phyloP scores from a whole-genome alignment of 2,329 filamentous ascomycete species.

The Aspergillus quadrilineatus region DNA sequence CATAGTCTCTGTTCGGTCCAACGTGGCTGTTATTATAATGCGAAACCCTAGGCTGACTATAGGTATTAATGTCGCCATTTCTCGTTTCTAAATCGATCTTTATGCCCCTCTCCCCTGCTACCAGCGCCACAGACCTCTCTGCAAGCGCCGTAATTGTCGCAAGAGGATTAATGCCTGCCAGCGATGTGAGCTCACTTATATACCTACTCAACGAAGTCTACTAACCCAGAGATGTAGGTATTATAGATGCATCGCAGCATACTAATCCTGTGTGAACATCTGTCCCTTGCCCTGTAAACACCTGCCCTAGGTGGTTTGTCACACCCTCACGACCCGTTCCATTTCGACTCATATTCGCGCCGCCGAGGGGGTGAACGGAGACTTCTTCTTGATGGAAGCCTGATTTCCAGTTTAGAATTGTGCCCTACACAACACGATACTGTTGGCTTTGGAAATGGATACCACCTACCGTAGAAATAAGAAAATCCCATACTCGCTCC shows the following conservation, averaged over 20 bases:
- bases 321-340: slow-evolving; percentile 58
- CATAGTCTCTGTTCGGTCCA: neutral
- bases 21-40: neutral
- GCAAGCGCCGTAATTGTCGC: slow-evolving; percentile 69
- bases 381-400: slow-evolving; percentile 11
- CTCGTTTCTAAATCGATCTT: slow-evolving; percentile 39
- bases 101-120: slow-evolving; percentile 39
- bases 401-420: neutral
- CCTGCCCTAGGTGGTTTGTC: slow-evolving; percentile 61
- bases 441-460: no score
- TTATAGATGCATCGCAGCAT: slow-evolving; percentile 61
- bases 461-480: neutral
- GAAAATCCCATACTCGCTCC: slow-evolving; percentile 44
- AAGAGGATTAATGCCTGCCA: slow-evolving; percentile 59
- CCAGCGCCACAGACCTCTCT: slow-evolving; percentile 60
- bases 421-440: no score
- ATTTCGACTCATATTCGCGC: slow-evolving; percentile 58
- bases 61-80: slow-evolving; percentile 7
- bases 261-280: slow-evolving; percentile 60
- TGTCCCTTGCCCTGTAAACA: slow-evolving; percentile 55
- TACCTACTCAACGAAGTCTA: neutral
- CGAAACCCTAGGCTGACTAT: neutral
- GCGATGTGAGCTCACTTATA: neutral
- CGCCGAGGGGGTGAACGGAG: slow-evolving; percentile 67
- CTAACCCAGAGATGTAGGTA: slow-evolving; percentile 59